Conservation (phyloP, 768 basidiomycete species). For the Auricularia heimuer region DNA sequence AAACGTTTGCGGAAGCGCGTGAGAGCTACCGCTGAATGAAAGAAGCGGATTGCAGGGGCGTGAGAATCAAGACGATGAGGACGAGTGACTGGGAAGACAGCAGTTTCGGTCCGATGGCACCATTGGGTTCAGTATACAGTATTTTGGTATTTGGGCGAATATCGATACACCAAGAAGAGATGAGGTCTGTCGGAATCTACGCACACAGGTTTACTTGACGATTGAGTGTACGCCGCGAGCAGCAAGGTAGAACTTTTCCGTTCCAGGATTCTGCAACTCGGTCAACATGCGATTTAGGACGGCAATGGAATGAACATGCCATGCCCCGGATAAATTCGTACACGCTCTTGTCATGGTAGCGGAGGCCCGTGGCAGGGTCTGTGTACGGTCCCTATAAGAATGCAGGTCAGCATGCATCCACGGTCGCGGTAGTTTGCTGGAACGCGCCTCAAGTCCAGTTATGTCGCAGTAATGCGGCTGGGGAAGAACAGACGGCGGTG, state of each 20-base stretch:
- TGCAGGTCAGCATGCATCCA: neutral
- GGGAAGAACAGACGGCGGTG: constrained; percentile 72
- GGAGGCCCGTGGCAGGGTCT: constrained; percentile 66
- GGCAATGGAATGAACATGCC: constrained; percentile 28
- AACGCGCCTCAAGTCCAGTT: constrained; percentile 64
- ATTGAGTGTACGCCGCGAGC: constrained; percentile 44
- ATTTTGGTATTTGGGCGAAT: neutral
- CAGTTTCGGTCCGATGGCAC: too few relatives aligned
- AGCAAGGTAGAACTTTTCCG: constrained; percentile 68
- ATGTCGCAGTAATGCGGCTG: constrained; percentile 77
- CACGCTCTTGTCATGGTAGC: constrained; percentile 81
- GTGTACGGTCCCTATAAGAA: constrained; percentile 63
- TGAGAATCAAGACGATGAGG: too few relatives aligned
- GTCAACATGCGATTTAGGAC: neutral
- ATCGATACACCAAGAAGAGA: neutral
- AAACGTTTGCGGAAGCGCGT: too few relatives aligned
- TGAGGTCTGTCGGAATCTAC: neutral
- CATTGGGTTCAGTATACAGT: too few relatives aligned
- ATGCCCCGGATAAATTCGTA: constrained; percentile 72
- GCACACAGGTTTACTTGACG: constrained; percentile 25
- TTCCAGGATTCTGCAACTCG: constrained; percentile 45
- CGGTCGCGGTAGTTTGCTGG: neutral
- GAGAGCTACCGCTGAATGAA: too few relatives aligned
- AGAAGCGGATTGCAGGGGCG: too few relatives aligned
- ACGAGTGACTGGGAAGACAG: too few relatives aligned